Percentiles rank a stretch among this genome's conserved stretches.
phyloP scores from a whole-genome alignment of 2,329 filamentous ascomycete genomes.

The Sporothrix dimorphospora region DNA sequence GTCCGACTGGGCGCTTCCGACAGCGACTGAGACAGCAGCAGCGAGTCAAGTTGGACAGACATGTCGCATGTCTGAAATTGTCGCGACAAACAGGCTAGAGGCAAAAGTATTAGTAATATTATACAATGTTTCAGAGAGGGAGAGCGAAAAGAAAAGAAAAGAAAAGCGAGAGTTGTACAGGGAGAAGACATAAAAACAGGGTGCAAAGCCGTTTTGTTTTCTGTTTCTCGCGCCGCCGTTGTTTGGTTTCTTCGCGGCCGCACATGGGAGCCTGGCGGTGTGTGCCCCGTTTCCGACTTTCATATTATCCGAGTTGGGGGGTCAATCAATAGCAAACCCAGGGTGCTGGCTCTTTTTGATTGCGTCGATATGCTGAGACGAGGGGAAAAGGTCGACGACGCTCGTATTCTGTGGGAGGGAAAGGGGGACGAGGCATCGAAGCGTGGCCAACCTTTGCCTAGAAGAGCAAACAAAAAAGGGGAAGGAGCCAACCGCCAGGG shows the following conservation, averaged over 20 bases:
- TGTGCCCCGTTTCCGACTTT: neutral
- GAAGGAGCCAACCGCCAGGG: slow-evolving; percentile 13
- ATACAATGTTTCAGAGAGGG: neutral
- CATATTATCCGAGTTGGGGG: slow-evolving; percentile 7
- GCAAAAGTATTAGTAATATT: neutral
- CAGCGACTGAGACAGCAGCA: neutral
- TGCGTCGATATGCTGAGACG: slow-evolving; percentile 20
- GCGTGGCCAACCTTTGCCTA: neutral
- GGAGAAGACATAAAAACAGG: neutral
- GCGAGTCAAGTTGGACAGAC: slow-evolving; percentile 12
- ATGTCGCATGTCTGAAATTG: neutral
- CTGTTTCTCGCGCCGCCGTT: slow-evolving; percentile 20
- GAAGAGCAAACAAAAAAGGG: slow-evolving; percentile 20
- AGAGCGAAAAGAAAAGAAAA: neutral
- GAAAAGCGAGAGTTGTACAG: neutral
- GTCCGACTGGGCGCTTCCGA: neutral
- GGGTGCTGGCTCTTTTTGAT: neutral
- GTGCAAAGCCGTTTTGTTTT: slow-evolving; percentile 13
- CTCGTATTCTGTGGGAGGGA: neutral
- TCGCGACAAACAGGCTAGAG: slow-evolving; percentile 9
- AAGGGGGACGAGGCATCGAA: neutral
- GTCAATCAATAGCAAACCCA: slow-evolving; percentile 9
- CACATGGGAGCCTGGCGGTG: neutral
- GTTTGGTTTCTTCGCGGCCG: slow-evolving; percentile 18
- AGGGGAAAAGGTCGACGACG: neutral